Evolutionary conservation across 1,139 yeast genomes (phyloP), one percentile per base, ranked within the genome.

Genomic region (Sugiyamaella sp.): DNA sequence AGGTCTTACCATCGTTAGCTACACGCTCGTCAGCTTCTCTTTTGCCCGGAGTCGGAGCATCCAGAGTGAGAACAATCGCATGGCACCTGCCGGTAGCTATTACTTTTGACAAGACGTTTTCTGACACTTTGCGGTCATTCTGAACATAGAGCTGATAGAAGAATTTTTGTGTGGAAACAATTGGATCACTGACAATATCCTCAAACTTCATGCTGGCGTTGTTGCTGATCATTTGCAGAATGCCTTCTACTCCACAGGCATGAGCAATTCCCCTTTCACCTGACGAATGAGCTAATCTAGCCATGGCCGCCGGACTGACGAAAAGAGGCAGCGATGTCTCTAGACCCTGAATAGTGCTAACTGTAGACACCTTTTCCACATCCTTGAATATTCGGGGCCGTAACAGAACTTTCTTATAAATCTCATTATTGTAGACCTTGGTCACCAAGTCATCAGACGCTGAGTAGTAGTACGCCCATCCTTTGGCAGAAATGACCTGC

Each of bases 141-240:
- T 89, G 89, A 50, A 90, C 96, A 65, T 91, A 91, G 51, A 91
- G 75, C 72, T 91, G 98, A 68, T 84, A 83, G 97, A 98, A 91
- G 68, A 89, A 95, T 6, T 86, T 78, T 67, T 82, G 86, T 33
- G 67, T 66, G 38, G 74, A 79, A 10, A 71, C 68, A 1, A 78
- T 75, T 3, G 76, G 81, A 54, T 76, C 80, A 29, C 74, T 82
- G 3, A 84, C 80, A 60, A 87, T 84, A 62, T 87, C 95, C 57
- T 84, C 86, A 60, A 86, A 78, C 14, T 89, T 80, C 67, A 86
- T 85, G 2, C 91, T 84, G 0, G 95, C 87, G 61, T 86, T 76
- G 21, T 90, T 85, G 10, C 95, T 87, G 54, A 88, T 80, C 95
- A 88, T 88, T 68, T 89, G 95, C 46, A 85, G 78, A 45, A 85